Evolutionary conservation across 2,329 filamentous ascomycete genomes (phyloP), one percentile per base, ranked within the genome.

Genomic region (Hypoxylon sp.): DNA sequence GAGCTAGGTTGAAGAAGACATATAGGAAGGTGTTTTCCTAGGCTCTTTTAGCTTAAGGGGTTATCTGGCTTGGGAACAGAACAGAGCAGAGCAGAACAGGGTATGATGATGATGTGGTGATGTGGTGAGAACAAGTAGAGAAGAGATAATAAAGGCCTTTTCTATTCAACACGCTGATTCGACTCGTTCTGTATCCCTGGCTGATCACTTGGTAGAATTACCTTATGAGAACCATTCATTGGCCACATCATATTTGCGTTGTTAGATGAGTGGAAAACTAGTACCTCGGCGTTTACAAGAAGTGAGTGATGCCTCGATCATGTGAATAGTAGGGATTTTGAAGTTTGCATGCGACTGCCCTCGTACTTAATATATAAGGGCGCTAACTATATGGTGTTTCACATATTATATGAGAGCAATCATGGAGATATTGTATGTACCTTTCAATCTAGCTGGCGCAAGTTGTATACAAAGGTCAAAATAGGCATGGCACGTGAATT

Each of bases 101-200:
- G 6, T 2, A 33, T 6, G 31, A 33, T 2, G 10, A 17, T n/a
- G n/a, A n/a, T n/a, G n/a, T n/a, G n/a, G n/a, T 13, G 37, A 6
- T 8, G n/a, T 17, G 13, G 37, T 42, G n/a, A 42, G 37, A 42
- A 42, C 6, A 42, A 17, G 37, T 17, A 42, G 14, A 42, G 37
- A 42, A 42, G n/a, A 42, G 37, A 42, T 17, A 17, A 42, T 42
- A 42, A 42, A 17, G 37, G 37, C n/a, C 37, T 42, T 42, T 44
- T 44, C 40, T 44, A 17, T 44, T 20, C 40, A 20, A 44, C 7
- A 11, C 11, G 17, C 17, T 44, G 7, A 6, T 22, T n/a, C 20
- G n/a, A n/a, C 17, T 22, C 6, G 2, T 3, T n/a, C 6, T 8
- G 17, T 8, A 11, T 20, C 17, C 20, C 40, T 42, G n/a, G 37